phyloP scores from a whole-genome alignment of 2,329 filamentous ascomycete species.

The Lecanicillium sp. region DNA sequence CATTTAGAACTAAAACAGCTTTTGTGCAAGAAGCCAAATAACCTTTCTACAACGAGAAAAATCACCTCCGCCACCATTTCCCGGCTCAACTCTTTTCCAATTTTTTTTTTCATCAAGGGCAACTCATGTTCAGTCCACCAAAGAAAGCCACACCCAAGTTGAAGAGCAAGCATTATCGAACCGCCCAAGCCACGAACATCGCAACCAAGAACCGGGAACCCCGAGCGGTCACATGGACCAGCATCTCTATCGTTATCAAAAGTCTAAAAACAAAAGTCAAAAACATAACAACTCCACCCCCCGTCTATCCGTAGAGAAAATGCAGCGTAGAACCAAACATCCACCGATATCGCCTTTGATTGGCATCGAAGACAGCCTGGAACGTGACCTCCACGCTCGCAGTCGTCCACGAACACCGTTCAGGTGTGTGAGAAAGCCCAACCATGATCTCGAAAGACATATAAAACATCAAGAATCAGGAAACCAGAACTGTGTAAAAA shows the following conservation, averaged over 20 bases:
- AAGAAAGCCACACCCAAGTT: constrained; percentile 4
- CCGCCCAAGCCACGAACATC: constrained; percentile 5
- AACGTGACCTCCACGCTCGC: constrained; percentile 5
- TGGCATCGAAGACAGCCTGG: background rate
- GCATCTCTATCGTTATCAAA: constrained; percentile 18
- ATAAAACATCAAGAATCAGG: constrained; percentile 12
- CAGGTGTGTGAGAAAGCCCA: constrained; percentile 10
- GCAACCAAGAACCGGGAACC: constrained; percentile 8
- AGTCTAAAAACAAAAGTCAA: constrained; percentile 13
- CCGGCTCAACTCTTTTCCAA: background rate
- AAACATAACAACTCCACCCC: constrained; percentile 19
- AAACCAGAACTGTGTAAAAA: constrained; percentile 18
- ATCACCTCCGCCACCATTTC: background rate
- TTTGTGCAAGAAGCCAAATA: constrained; percentile 9
- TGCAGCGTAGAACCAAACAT: constrained; percentile 11
- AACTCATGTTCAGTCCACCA: background rate
- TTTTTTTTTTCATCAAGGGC: constrained; percentile 3
- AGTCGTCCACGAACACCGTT: constrained; percentile 3
- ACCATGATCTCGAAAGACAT: constrained; percentile 8
- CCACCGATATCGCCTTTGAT: constrained; percentile 5
- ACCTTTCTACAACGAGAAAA: constrained; percentile 7
- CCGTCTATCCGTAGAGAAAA: constrained; percentile 16
- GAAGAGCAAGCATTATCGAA: constrained; percentile 5
- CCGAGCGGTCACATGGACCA: constrained; percentile 6
- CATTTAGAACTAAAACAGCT: constrained; percentile 5